Base-by-base conservation (phyloP, 176 grass and related monocot species). In the Oryza meyeriana region DNA sequence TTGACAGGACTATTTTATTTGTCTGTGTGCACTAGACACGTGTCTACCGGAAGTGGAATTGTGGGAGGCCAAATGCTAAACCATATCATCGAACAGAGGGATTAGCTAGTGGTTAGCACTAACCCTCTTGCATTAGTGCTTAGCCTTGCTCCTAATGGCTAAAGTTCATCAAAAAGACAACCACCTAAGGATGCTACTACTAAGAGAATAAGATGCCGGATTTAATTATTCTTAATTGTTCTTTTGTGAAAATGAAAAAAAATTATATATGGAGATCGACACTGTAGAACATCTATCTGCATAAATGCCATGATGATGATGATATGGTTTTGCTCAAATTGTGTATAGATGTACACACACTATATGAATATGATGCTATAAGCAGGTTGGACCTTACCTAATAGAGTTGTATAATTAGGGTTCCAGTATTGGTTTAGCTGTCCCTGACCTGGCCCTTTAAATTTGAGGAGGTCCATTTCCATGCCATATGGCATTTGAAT, bases 331-430 rank as follows among this genome's bases (percentile, higher is more conserved):
- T 35, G 10, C 36, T 30, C 17, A 4, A 74, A 58, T 74, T 67
- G 38, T 66, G 69, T 58, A 42, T 65, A 29, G 48, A 35, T 62
- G 45, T 79, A 2, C 59, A 58, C 52, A 2, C 59, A 58, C 52
- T 33, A 48, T 55, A 55, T 52, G 22, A 22, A 66, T 74, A 22
- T 85, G 4, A 36, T 79, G 41, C 31, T 58, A 67, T 29, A 74
- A 41, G 84, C 62, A 79, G 76, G 45, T 22, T 86, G 84, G 77
- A 38, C 84, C 84, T 80, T 62, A 44, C 85, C 70, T 75, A 86
- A 28, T 35, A 27, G 67, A 45, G 16, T 75, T 50, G 36, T 63
- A 87, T 81, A 40, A 69, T 81, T 82, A 74, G 69, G 64, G 18
- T 2, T 64, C n/a, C 62, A 48, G 71, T 81, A 81, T 76, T 75